Evolutionary conservation across 768 basidiomycete genomes (phyloP).

Genomic region (Plicaturopsis crispa): DNA sequence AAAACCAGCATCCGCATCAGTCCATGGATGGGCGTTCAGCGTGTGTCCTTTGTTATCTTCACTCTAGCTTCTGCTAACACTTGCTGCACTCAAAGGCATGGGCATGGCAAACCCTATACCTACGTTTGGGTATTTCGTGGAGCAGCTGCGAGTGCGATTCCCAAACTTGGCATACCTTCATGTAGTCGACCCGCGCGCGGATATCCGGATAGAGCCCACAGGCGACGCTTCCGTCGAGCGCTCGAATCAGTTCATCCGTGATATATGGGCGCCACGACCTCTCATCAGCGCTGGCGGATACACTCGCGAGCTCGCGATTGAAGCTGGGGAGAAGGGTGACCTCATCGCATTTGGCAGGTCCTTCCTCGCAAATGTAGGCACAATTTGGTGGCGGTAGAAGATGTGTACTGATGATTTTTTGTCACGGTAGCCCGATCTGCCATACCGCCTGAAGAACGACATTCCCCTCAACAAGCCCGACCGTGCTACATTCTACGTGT

Average conservation of each 20-base stretch:
- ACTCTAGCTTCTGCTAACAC: conserved; percentile 9
- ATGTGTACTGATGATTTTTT: not conserved
- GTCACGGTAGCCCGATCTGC: conserved; percentile 23
- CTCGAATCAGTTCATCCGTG: conserved; percentile 36
- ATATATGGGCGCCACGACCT: conserved; percentile 34
- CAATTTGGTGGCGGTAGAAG: not conserved
- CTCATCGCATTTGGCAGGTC: conserved; percentile 27
- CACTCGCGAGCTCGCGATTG: conserved; percentile 29
- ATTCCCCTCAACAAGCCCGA: conserved; percentile 21
- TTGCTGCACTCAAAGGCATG: conserved; percentile 31
- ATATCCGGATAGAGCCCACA: conserved; percentile 20
- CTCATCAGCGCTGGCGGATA: conserved; percentile 40
- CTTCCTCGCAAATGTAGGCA: conserved; percentile 28
- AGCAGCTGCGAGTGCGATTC: conserved; percentile 26
- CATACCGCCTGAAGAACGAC: conserved; percentile 16
- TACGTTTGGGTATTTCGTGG: conserved; percentile 43
- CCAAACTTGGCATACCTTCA: conserved; percentile 35
- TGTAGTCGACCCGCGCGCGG: conserved; percentile 14
- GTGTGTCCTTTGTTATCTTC: conserved; percentile 14
- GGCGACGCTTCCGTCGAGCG: no score
- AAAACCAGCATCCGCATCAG: conserved; percentile 49
- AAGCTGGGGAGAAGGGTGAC: conserved; percentile 22
- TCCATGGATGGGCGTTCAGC: conserved; percentile 42
- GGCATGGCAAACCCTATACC: conserved; percentile 46
- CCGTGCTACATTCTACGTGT: conserved; percentile 14